Base-by-base conservation (phyloP, 129 eudicot species). In the Flaveria bidentis region DNA sequence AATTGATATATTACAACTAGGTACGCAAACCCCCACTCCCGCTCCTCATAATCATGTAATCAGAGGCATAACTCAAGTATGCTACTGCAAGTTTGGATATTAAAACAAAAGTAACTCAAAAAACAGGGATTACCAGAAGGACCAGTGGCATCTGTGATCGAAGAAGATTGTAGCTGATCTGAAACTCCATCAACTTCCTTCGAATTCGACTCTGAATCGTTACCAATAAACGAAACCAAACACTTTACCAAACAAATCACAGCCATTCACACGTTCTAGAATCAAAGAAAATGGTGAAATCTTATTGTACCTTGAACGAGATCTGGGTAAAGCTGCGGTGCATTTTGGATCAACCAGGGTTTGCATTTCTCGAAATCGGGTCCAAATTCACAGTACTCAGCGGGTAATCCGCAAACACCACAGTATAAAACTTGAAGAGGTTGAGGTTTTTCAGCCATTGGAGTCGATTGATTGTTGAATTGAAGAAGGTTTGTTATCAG, bases 291-390 rank as follows among this genome's bases (percentile, higher is more conserved):
- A 39, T 1, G 13, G 13, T 33, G 1, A 26, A 62, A 6, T 26
- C 71, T 42, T 17, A 16, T 14, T 1, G 5, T 2, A 92, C 97
- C 97, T 87, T 84, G 82, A 61, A 87, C 41, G 39, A 92, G 97
- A 83, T 92, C 91, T 6, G 97, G 97, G 69, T 89, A 89, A 55
- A 86, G 66, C 18, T 87, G 82, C 46, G 93, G 91, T 41, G 96
- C 97, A 75, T 89, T 81, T 65, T 82, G 86, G 83, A 92, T 92
- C 86, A 92, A 79, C 97, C 97, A 92, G 25, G 97, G 97, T 69
- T 92, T 92, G 84, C 97, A 92, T 83, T 92, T 92, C 15, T 86
- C 96, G 75, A 92, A 92, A 55, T 92, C 97, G 76, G 97, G 86
- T 23, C 98, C 98, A 57, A 93, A 93, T 74, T 93, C 96, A 68